Conservation (phyloP, 257 asterid genomes). For the Jacaranda mimosifolia region DNA sequence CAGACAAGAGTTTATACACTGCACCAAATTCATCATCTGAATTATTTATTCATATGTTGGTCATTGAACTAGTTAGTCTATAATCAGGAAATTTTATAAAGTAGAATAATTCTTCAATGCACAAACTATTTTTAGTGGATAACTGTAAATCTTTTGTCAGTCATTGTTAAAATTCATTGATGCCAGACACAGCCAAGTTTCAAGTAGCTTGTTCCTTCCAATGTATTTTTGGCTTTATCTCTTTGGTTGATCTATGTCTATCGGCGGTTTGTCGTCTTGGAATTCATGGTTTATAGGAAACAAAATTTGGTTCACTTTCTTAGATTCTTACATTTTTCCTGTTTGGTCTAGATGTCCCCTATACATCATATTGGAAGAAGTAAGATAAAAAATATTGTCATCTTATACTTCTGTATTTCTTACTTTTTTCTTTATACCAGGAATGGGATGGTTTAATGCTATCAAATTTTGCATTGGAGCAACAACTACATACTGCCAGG, state of each 20-base stretch:
- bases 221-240: background rate
- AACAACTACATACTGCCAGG: constrained; percentile 92
- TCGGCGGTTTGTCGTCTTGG: no score
- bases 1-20: background rate
- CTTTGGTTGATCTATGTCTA: background rate
- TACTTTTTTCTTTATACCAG: constrained; percentile 45
- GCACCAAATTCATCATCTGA: background rate
- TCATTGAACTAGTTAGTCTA: constrained; percentile 16
- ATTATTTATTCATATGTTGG: background rate
- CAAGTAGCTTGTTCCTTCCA: background rate
- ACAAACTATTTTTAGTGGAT: background rate
- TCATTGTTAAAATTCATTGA: background rate
- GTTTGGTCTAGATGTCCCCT: constrained; percentile 15
- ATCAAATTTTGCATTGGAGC: constrained; percentile 93
- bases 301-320: background rate
- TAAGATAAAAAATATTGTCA: background rate
- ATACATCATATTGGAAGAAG: constrained; percentile 11
- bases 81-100: background rate
- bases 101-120: background rate
- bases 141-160: constrained; percentile 12
- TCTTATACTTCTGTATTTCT: constrained; percentile 19
- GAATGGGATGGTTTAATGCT: constrained; percentile 99
- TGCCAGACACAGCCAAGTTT: background rate
- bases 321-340: background rate
- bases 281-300: background rate